phyloP scores from a whole-genome alignment of 257 asterid species.

The Solanum gandarillasii region DNA sequence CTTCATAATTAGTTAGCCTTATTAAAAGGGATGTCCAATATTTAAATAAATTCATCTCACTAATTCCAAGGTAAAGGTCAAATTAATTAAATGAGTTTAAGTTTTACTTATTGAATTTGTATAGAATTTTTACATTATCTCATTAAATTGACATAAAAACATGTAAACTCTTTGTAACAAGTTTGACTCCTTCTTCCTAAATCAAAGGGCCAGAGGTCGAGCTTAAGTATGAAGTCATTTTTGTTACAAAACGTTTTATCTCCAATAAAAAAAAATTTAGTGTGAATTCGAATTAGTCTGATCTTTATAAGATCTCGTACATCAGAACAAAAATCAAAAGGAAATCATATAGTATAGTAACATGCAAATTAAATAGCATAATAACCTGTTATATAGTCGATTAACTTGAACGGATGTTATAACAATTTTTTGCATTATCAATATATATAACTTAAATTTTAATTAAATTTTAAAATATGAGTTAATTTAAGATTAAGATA shows the following conservation, averaged over 20 bases:
- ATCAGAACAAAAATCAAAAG: not conserved
- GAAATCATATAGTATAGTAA: not conserved
- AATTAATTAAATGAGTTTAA: not conserved
- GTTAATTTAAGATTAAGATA: not conserved
- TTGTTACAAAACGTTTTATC: rapidly evolving
- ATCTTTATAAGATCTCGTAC: rapidly evolving
- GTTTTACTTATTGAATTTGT: not conserved
- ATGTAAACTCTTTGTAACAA: not conserved
- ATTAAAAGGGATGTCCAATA: conserved; percentile 22
- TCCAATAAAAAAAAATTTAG: not conserved
- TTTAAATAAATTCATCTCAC: conserved; percentile 16
- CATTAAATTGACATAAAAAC: rapidly evolving
- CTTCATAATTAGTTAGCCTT: conserved; percentile 23
- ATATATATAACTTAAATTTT: not conserved
- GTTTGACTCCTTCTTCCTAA: not conserved
- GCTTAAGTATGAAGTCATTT: rapidly evolving
- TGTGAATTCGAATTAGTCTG: not conserved
- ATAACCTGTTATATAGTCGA: not conserved
- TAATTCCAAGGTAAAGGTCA: conserved; percentile 8
- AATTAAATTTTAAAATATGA: not conserved
- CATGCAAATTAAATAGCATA: not conserved
- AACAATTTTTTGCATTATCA: not conserved
- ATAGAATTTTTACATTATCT: not conserved
- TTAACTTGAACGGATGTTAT: not conserved
- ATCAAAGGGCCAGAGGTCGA: rapidly evolving